Conservation (phyloP, 352 stramenopile species). For the Phytophthora citricola region DNA sequence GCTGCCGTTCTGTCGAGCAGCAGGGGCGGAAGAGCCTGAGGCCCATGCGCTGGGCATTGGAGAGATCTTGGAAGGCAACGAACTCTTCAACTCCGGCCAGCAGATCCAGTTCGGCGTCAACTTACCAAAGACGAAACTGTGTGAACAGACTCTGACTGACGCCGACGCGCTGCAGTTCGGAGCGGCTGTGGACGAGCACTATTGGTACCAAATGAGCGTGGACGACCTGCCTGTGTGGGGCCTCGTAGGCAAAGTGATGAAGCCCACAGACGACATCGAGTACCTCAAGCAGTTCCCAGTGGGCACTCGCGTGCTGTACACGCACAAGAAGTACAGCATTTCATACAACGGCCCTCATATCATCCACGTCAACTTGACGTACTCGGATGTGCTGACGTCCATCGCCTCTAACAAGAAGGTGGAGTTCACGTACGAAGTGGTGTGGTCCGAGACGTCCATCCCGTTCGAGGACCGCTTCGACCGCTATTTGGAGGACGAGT, state of each 20-base stretch:
- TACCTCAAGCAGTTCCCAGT: conserved; percentile 85
- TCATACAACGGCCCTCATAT: conserved; percentile 97
- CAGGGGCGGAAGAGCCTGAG: conserved; percentile 88
- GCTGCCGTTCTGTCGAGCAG: conserved; percentile 96
- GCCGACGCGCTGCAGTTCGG: conserved; percentile 82
- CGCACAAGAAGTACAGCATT: conserved; percentile 96
- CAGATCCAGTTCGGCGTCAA: conserved; percentile 79
- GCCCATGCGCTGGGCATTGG: conserved; percentile 91
- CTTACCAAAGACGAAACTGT: conserved; percentile 71
- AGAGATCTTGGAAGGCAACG: conserved; percentile 96
- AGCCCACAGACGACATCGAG: conserved; percentile 83
- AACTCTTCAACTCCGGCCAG: conserved; percentile 94
- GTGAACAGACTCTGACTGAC: conserved; percentile 74
- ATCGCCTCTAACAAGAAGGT: conserved; percentile 90
- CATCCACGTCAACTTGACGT: conserved; percentile 98
- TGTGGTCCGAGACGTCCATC: conserved; percentile 92
- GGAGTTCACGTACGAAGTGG: conserved; percentile 95
- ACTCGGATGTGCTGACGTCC: conserved; percentile 88
- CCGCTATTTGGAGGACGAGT: conserved; percentile 98
- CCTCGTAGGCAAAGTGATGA: conserved; percentile 97
- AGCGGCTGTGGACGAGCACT: conserved; percentile 94
- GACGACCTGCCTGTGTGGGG: conserved; percentile 99
- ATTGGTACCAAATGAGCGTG: conserved; percentile 99
- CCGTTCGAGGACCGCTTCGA: conserved; percentile 97
- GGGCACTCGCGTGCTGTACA: conserved; percentile 94